A percentile compares a stretch with the other conserved stretches of the same genome.
Evolutionary conservation across 1,284 basidiomycete species (phyloP).

Genomic region (Puccinia brachypodii): DNA sequence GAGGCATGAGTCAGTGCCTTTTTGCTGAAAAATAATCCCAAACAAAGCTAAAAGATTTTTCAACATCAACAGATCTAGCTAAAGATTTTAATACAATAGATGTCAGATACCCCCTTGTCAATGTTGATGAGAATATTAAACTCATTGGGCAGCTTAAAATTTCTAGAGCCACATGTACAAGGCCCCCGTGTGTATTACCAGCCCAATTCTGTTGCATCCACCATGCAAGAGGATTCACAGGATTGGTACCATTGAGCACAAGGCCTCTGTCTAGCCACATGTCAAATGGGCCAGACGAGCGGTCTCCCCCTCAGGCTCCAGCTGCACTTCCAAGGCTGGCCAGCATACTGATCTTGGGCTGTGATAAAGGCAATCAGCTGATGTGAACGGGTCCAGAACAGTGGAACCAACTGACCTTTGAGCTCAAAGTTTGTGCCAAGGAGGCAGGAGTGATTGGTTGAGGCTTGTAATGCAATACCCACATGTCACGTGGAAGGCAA

Average conservation of each 20-base stretch:
- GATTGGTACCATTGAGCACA: background rate
- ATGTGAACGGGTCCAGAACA: background rate
- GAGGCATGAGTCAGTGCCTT: background rate
- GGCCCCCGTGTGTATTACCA: constrained; percentile 3
- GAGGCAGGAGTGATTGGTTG: background rate
- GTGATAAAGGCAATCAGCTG: constrained; percentile 9
- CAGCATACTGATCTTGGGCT: constrained; percentile 16
- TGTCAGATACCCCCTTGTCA: background rate
- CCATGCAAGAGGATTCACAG: constrained; percentile 2
- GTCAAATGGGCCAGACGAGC: background rate
- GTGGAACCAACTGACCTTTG: constrained; percentile 11
- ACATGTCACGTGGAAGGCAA: background rate
- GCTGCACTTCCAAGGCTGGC: background rate
- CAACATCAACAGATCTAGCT: constrained; percentile 8
- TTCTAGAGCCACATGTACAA: constrained; percentile 4
- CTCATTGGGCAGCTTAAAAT: constrained; percentile 13
- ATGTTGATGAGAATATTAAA: background rate
- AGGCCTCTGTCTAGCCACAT: constrained; percentile 1
- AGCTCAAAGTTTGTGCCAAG: background rate
- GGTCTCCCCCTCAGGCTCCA: background rate
- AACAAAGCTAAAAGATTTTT: background rate
- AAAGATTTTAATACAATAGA: background rate
- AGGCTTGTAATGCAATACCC: constrained; percentile 8
- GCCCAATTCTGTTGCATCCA: background rate
- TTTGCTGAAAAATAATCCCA: background rate